Base-by-base conservation (phyloP, 2,329 filamentous ascomycete species). In the Colletotrichum lupini region DNA sequence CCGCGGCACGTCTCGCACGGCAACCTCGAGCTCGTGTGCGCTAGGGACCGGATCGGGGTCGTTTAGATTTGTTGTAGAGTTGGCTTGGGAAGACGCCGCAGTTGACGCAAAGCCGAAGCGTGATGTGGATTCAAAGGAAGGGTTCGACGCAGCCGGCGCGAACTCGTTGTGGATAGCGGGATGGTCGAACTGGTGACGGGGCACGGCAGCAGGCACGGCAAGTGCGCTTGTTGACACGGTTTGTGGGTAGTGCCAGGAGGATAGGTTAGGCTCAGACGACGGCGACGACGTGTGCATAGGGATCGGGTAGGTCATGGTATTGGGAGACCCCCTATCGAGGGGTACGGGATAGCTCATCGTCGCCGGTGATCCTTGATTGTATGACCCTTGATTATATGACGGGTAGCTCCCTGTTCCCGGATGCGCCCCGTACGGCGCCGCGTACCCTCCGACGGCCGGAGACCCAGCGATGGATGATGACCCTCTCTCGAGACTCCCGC, bases 1-100 rank as follows among this genome's bases (percentile, higher is more conserved):
- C 16, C 71, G 61, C 14, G 68, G 67, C 8, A 73, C 42, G 22
- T 73, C 71, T 30, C 67, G 59, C 56, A 70, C 71, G 30, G 71
- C 71, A 26, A 68, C 60, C 30, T 73, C 67, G 14, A 73, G 60
- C 58, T 73, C 71, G 67, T 73, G 71, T 37, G 71, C 55, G 22
- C 58, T 58, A 5, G 71, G 71, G 49, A 73, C 62, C 32, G 67
- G 60, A 7, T 73, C 71, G 5, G 68, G 68, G 19, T 70, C 71
- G 26, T 62, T 49, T 1, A 73, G 60, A 24, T 73, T 70, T 14
- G 68, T 68, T 24, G 71, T 73, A 46, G 71, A 73, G 32, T 62
- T 61, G 67, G 32, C 61, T 30, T 66, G 62, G 57, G 61, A 52
- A 42, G 67, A 61, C 14, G n/a, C 67, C 24, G 35, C 16, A 35